Conservation (phyloP, 2,329 filamentous ascomycete genomes). For the Ceratocystis papillata region DNA sequence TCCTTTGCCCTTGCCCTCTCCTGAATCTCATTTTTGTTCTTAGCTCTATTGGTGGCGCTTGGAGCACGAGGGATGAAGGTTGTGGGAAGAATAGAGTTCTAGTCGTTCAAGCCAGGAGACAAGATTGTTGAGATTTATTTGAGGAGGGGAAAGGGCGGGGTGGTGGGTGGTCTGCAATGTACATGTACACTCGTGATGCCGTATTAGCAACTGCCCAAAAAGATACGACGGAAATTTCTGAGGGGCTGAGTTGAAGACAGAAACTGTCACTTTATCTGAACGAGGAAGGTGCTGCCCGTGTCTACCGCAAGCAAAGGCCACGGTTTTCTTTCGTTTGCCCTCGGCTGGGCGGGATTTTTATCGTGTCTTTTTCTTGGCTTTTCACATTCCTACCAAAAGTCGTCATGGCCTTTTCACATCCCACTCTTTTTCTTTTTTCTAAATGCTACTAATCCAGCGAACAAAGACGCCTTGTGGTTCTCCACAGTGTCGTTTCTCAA, state of each 20-base stretch:
- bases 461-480: background rate
- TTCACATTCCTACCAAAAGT: background rate
- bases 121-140: background rate
- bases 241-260: background rate
- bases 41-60: background rate
- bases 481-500: background rate
- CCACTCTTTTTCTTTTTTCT: background rate
- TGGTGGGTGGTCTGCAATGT: background rate
- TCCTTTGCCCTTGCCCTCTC: background rate
- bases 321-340: background rate
- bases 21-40: background rate
- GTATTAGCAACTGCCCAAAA: background rate
- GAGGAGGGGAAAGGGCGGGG: background rate
- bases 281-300: background rate
- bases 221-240: background rate
- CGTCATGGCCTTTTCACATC: background rate
- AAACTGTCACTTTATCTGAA: background rate
- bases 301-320: background rate
- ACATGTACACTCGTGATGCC: background rate
- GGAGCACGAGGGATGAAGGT: slow-evolving; percentile 1
- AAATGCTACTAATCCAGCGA: background rate
- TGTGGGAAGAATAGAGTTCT: slow-evolving; percentile 11
- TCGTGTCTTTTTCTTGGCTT: background rate
- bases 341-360: background rate
- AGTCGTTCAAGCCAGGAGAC: background rate